These are phyloP conservation scores for Ottelia alismoides DNA, from an alignment of 106 monocot genomes.

Conservation along the genomic window DNA sequence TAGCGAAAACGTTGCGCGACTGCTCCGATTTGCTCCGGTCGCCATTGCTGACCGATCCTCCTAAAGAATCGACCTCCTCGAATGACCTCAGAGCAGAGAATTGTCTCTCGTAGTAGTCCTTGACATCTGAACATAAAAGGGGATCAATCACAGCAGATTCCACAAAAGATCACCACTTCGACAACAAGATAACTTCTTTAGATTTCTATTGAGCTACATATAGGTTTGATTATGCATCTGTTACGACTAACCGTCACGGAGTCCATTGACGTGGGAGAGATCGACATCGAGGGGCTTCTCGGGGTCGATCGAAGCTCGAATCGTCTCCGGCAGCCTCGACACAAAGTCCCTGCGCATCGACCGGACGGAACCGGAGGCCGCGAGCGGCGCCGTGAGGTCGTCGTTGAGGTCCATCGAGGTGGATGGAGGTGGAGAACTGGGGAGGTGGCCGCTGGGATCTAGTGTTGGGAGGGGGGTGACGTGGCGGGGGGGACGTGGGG, in stretches of 20 bases:
- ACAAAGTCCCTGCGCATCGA: conserved; percentile 41
- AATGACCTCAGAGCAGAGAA: conserved; percentile 64
- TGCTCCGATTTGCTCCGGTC: conserved; percentile 18
- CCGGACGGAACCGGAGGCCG: conserved; percentile 26
- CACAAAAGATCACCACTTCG: no score
- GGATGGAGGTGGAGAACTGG: no score
- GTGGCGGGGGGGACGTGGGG: no score
- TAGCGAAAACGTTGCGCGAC: conserved; percentile 41
- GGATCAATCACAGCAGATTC: no score
- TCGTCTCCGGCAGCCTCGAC: conserved; percentile 44
- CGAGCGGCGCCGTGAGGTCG: no score
- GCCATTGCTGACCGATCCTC: conserved; percentile 6
- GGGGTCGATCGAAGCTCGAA: conserved; percentile 32
- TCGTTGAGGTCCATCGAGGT: no score
- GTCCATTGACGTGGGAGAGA: conserved; percentile 28
- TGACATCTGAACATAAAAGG: conserved; percentile 57
- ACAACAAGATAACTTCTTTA: no score
- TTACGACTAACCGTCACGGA: conserved; percentile 34
- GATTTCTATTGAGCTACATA: no score
- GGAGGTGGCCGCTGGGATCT: no score
- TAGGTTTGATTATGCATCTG: no score
- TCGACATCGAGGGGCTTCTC: conserved; percentile 39
- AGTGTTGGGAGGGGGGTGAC: no score
- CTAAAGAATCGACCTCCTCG: conserved; percentile 56
- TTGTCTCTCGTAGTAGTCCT: conserved; percentile 73